Conservation (phyloP, 2,329 filamentous ascomycete species). For the Penicillium hordei region DNA sequence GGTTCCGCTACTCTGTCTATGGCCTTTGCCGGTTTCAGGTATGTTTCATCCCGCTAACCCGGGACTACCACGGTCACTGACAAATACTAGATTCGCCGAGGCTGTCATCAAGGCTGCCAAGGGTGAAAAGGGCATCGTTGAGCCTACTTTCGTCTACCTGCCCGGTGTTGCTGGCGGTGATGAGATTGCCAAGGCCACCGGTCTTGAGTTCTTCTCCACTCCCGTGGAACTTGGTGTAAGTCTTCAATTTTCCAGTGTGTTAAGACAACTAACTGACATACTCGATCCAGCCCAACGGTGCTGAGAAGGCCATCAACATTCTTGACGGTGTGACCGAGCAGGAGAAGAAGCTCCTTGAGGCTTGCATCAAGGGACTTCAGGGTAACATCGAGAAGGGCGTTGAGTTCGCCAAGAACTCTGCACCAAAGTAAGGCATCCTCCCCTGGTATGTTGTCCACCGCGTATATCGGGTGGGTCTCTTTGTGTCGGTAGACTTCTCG, state of each 20-base stretch:
- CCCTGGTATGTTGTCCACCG: constrained; percentile 17
- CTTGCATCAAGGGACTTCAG: constrained; percentile 74
- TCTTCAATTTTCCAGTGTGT: constrained; percentile 24
- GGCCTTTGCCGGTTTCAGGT: constrained; percentile 94
- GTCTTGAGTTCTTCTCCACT: constrained; percentile 91
- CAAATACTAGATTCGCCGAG: constrained; percentile 73
- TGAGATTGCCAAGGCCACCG: constrained; percentile 78
- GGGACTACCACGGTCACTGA: constrained; percentile 18
- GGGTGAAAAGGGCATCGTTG: constrained; percentile 88
- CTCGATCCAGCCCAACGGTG: constrained; percentile 68
- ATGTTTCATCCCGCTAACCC: constrained; percentile 33
- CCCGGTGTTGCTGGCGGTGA: constrained; percentile 85
- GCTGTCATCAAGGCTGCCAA: constrained; percentile 84
- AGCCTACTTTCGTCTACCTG: constrained; percentile 95
- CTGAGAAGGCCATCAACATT: constrained; percentile 79
- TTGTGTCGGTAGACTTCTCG: constrained; percentile 11
- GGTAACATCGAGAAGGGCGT: constrained; percentile 94
- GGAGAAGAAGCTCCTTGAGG: constrained; percentile 84
- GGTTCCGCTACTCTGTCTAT: constrained; percentile 91
- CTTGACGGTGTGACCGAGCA: constrained; percentile 74
- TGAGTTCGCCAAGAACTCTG: constrained; percentile 81
- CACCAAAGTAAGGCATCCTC: constrained; percentile 72
- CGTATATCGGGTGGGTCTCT: constrained; percentile 12
- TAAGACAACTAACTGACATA: constrained; percentile 29
- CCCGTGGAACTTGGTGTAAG: constrained; percentile 93